Base-by-base conservation (phyloP, 2,329 filamentous ascomycete genomes). In the Trichocomaceae sp. region DNA sequence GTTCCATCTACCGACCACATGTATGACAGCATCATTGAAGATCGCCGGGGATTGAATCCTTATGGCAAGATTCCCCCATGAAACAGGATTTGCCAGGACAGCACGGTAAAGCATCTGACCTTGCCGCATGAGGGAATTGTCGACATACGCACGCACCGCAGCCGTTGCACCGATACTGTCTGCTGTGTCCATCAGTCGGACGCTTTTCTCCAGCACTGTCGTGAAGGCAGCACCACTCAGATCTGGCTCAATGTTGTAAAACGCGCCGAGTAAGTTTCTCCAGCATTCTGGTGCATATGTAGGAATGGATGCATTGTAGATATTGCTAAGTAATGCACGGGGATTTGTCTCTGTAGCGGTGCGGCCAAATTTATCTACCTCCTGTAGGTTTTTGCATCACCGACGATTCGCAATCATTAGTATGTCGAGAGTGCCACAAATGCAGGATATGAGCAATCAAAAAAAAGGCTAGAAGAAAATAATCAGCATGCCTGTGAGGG, bases 61-160 rank as follows among this genome's bases (percentile, higher is more conserved):
- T 42, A 65, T 60, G 7, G 70, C 74, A 47, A 80, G 70, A 15
- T 71, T 66, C 12, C 75, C 65, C 79, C 79, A 82, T 0, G 60
- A 64, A 13, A 69, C 58, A 0, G 79, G 77, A 31, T 69, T 68
- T 19, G 59, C 57, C 10, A 73, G 62, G 56, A 82, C 76, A 5
- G 72, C 67, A 13, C 65, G 68, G 63, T 73, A 78, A 7, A 81
- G 67, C 5, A 65, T 61, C 57, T 78, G 75, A 19, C 75, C 75
- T 33, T 75, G 72, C 49, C 72, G 71, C 52, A 79, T 64, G 2
- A 81, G 71, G 1, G 74, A 72, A 35, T 75, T 70, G 55, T 79
- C 76, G 56, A 81, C 71, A 3, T 71, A 64, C 23, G 73, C 72
- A 47, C 70, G 69, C 57, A 82, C 66, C 47, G 73, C 60, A 13